These are phyloP conservation scores for Claviceps sp. DNA, from an alignment of 2,329 filamentous ascomycete species.

Conservation along the genomic window DNA sequence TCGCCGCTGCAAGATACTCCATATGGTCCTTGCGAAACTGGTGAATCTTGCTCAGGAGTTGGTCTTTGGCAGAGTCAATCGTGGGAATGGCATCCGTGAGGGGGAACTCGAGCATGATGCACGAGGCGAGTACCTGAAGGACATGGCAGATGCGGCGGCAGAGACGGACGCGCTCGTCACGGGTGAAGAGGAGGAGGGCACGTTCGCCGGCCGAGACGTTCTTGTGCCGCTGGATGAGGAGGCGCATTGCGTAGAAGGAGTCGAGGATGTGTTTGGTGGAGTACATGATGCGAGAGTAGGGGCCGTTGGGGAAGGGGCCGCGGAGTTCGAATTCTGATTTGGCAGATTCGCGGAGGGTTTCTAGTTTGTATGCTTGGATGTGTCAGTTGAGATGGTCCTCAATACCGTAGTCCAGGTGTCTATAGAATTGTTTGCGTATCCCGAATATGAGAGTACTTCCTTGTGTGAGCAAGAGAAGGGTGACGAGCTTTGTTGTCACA, in stretches of 20 bases:
- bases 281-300: constrained; percentile 61
- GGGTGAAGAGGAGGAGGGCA: constrained; percentile 66
- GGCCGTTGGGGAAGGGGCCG: constrained; percentile 68
- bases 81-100: constrained; percentile 80
- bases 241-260: constrained; percentile 91
- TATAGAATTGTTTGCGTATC: too few relatives aligned
- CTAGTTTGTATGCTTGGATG: constrained; percentile 46
- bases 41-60: constrained; percentile 76
- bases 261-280: constrained; percentile 78
- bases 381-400: not conserved
- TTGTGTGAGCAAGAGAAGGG: too few relatives aligned
- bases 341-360: constrained; percentile 59
- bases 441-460: too few relatives aligned
- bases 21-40: constrained; percentile 63
- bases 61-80: constrained; percentile 66
- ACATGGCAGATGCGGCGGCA: constrained; percentile 87
- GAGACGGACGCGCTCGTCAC: constrained; percentile 63
- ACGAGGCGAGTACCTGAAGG: constrained; percentile 73
- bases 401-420: too few relatives aligned
- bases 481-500: too few relatives aligned
- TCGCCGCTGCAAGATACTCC: constrained; percentile 9
- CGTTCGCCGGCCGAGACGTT: constrained; percentile 68
- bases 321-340: constrained; percentile 79
- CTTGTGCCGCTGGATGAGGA: constrained; percentile 72
- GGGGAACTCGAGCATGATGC: constrained; percentile 88